Percentiles rank a stretch among this genome's conserved stretches.
Conservation (phyloP, 1,139 yeast species). For the Geotrichum reessii region DNA sequence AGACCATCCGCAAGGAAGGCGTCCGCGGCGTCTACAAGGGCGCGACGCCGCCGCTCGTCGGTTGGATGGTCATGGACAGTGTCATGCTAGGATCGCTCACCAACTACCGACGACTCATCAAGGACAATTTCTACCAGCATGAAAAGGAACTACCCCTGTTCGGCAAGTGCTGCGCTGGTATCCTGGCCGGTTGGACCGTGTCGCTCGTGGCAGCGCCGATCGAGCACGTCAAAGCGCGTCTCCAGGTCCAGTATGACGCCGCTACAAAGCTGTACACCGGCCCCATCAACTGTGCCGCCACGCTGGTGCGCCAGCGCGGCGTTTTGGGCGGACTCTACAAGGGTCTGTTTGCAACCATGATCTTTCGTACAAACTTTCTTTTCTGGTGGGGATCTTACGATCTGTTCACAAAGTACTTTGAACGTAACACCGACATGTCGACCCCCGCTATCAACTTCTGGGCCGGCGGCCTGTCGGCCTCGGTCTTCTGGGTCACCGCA, state of each 20-base stretch:
- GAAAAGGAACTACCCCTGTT: constrained; percentile 56
- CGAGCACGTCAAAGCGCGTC: constrained; percentile 80
- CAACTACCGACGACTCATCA: constrained; percentile 62
- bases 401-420: constrained; percentile 63
- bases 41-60: constrained; percentile 84
- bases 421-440: constrained; percentile 55
- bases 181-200: constrained; percentile 77
- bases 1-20: constrained; percentile 72
- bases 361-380: constrained; percentile 78
- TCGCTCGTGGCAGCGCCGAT: constrained; percentile 92
- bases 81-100: constrained; percentile 79
- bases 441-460: constrained; percentile 74
- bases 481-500: constrained; percentile 84
- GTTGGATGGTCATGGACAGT: constrained; percentile 91
- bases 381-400: constrained; percentile 97
- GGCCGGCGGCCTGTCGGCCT: constrained; percentile 83
- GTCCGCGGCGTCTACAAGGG: constrained; percentile 75
- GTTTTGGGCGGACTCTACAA: constrained; percentile 72
- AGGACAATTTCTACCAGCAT: constrained; percentile 56
- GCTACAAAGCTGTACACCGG: constrained; percentile 63
- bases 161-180: constrained; percentile 78
- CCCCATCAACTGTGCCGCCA: constrained; percentile 61
- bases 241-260: constrained; percentile 86
- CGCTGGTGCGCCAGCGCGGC: constrained; percentile 52
- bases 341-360: constrained; percentile 79